A percentile compares a stretch with the other conserved stretches of the same genome.
These are phyloP conservation scores for Penicillium sp. DNA, from an alignment of 2,329 filamentous ascomycete genomes.

Conservation along the genomic window DNA sequence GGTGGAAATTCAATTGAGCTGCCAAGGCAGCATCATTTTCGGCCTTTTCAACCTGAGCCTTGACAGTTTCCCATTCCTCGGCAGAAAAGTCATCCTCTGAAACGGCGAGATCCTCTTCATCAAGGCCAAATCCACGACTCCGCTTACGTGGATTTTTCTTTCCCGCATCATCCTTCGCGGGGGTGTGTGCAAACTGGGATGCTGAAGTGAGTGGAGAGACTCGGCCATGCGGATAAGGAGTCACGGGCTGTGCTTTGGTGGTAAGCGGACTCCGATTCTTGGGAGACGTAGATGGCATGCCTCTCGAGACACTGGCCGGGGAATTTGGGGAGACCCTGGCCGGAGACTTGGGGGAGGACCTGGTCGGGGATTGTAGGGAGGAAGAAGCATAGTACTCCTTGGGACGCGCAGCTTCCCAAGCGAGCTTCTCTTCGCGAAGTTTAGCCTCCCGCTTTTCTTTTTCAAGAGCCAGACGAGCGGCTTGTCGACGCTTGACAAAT, in stretches of 20 bases:
- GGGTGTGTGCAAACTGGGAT: no score
- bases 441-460: neutral
- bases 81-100: slow-evolving; percentile 29
- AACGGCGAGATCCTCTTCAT: slow-evolving; percentile 36
- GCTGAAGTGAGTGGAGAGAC: neutral
- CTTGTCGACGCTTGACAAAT: slow-evolving; percentile 1
- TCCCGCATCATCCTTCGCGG: slow-evolving; percentile 1
- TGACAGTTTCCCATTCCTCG: slow-evolving; percentile 28
- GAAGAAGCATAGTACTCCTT: neutral
- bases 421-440: neutral
- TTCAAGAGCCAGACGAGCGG: neutral
- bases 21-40: slow-evolving; percentile 13
- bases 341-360: neutral
- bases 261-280: neutral
- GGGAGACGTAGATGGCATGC: no score
- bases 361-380: neutral
- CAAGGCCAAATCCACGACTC: slow-evolving; percentile 46
- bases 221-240: neutral
- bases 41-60: slow-evolving; percentile 12
- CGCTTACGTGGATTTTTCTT: slow-evolving; percentile 33
- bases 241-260: no score
- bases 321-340: neutral
- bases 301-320: neutral
- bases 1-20: slow-evolving; percentile 1
- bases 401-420: neutral